These are phyloP conservation scores for Erythrobasidium yunnanense DNA, from an alignment of 768 basidiomycete genomes.

Conservation along the genomic window DNA sequence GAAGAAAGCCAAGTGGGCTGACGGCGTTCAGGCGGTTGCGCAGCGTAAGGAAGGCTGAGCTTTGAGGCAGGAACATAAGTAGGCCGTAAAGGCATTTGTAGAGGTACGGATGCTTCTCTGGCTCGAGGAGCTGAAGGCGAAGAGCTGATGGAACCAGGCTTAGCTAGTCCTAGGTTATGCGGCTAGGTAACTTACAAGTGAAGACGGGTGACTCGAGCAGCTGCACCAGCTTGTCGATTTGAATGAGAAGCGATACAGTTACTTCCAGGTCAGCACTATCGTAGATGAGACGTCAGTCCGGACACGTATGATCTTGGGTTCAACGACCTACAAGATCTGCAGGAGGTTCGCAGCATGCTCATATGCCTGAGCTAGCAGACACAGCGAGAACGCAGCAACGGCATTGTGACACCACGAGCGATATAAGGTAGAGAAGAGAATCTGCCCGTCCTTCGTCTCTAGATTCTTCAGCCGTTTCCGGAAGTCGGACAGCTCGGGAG, in stretches of 20 bases:
- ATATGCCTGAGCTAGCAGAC: slow-evolving; percentile 92
- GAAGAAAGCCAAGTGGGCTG: slow-evolving; percentile 84
- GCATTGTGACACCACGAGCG: slow-evolving; percentile 98
- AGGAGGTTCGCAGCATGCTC: slow-evolving; percentile 95
- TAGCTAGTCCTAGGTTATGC: too few species aligned
- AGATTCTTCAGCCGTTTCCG: slow-evolving; percentile 81
- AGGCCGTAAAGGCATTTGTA: slow-evolving; percentile 97
- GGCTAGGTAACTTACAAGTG: slow-evolving; percentile 60
- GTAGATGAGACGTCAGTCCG: not conserved
- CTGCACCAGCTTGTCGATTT: slow-evolving; percentile 95
- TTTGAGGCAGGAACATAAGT: slow-evolving; percentile 93
- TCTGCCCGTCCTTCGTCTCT: slow-evolving; percentile 94
- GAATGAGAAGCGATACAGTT: slow-evolving; percentile 84
- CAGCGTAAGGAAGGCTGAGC: slow-evolving; percentile 86
- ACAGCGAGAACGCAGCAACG: slow-evolving; percentile 89
- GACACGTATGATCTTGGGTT: slow-evolving; percentile 22
- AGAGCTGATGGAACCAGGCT: slow-evolving; percentile 40
- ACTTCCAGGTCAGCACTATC: slow-evolving; percentile 87
- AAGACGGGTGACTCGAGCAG: slow-evolving; percentile 97
- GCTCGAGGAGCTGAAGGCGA: slow-evolving; percentile 87
- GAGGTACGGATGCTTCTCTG: slow-evolving; percentile 87
- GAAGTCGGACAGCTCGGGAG: slow-evolving; percentile 90
- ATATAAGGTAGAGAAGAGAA: slow-evolving; percentile 83
- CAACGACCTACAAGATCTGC: slow-evolving; percentile 68
- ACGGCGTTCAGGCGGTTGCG: slow-evolving; percentile 89